Conservation (phyloP, 306 rosid species). For the Vicia villosa region DNA sequence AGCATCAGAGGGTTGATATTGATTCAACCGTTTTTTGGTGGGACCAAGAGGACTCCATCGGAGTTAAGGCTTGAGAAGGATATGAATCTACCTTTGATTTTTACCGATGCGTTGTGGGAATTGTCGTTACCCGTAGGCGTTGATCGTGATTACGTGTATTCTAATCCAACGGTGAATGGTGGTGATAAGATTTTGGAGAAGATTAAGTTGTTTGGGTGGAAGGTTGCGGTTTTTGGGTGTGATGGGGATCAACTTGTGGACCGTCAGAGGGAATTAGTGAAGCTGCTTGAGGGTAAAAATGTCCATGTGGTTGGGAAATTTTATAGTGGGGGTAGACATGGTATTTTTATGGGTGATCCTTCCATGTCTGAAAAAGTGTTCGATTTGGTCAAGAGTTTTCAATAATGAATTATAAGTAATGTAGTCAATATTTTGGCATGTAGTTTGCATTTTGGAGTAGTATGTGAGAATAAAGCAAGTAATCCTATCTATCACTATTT, state of each 20-base stretch:
- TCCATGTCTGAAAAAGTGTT: slow-evolving; percentile 32
- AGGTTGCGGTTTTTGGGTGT: slow-evolving; percentile 44
- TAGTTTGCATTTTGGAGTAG: background rate
- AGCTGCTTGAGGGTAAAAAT: slow-evolving; percentile 36
- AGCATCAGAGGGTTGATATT: slow-evolving; percentile 49
- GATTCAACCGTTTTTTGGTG: slow-evolving; percentile 60
- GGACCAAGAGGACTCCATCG: slow-evolving; percentile 45
- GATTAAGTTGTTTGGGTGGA: slow-evolving; percentile 46
- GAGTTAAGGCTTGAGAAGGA: slow-evolving; percentile 46
- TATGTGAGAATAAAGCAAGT: too few species aligned
- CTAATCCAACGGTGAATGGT: slow-evolving; percentile 49
- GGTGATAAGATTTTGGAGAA: slow-evolving; percentile 28
- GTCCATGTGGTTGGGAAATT: slow-evolving; percentile 43
- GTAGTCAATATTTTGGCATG: background rate
- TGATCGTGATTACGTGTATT: slow-evolving; percentile 54
- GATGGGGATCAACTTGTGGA: slow-evolving; percentile 56
- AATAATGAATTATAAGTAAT: background rate
- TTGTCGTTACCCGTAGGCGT: slow-evolving; percentile 49
- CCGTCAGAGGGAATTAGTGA: slow-evolving; percentile 41
- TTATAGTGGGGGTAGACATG: slow-evolving; percentile 47
- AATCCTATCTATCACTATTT: too few species aligned
- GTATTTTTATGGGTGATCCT: slow-evolving; percentile 36
- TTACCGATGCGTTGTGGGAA: slow-evolving; percentile 50
- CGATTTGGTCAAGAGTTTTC: slow-evolving; percentile 1
- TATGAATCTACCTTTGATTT: slow-evolving; percentile 8